Percentiles rank a stretch among this genome's conserved stretches.
Evolutionary conservation across 495 filamentous ascomycete species (phyloP).

Genomic region (Tuber brumale): DNA sequence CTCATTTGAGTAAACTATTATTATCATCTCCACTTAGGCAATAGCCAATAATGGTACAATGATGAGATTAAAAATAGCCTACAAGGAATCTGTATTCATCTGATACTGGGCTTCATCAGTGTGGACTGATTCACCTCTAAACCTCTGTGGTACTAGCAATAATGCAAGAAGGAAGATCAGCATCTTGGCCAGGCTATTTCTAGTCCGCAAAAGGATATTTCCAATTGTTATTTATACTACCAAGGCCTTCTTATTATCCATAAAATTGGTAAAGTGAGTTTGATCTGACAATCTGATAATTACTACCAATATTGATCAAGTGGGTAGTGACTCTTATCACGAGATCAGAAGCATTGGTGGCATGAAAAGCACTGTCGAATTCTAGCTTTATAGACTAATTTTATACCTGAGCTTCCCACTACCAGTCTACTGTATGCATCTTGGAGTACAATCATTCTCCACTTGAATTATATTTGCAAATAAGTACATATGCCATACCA

Average conservation of each 20-base stretch:
- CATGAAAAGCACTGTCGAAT: not conserved
- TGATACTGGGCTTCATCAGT: too few relatives aligned
- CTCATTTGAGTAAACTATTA: too few relatives aligned
- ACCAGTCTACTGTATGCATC: conserved; percentile 16
- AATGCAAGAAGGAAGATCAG: too few relatives aligned
- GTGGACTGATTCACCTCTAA: too few relatives aligned
- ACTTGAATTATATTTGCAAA: not conserved
- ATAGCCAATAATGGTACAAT: too few relatives aligned
- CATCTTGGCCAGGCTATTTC: not conserved
- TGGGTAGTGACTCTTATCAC: not conserved
- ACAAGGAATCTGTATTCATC: too few relatives aligned
- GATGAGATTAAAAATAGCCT: too few relatives aligned
- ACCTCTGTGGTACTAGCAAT: too few relatives aligned
- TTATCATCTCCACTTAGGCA: too few relatives aligned
- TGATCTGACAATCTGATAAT: conserved; percentile 18
- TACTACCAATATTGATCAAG: conserved; percentile 10
- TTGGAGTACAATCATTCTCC: conserved; percentile 4
- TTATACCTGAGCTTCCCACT: conserved; percentile 4
- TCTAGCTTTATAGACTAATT: not conserved
- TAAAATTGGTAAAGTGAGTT: conserved; percentile 25
- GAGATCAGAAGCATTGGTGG: not conserved
- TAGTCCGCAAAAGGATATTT: not conserved
- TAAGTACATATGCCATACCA: not conserved
- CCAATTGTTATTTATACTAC: not conserved
- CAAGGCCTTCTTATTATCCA: conserved; percentile 22